Evolutionary conservation across 441 rosid genomes (phyloP).

Genomic region (Gossypium aridum): DNA sequence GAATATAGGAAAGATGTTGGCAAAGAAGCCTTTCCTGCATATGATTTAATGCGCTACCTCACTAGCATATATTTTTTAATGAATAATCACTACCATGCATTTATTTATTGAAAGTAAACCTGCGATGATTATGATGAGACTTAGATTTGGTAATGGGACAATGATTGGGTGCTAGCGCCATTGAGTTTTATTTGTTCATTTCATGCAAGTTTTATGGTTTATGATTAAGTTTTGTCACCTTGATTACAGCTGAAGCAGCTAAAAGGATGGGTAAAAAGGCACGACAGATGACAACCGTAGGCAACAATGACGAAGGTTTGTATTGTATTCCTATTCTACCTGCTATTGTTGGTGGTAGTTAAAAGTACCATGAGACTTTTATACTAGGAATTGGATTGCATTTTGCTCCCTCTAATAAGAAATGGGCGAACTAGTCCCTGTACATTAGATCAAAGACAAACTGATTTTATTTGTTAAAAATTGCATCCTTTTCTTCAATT

Average conservation of each 20-base stretch:
- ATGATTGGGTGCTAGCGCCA: not conserved
- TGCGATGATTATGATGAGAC: too few relatives aligned
- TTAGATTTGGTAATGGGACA: too few relatives aligned
- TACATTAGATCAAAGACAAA: too few relatives aligned
- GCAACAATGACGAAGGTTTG: slow-evolving; percentile 28
- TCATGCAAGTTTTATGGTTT: not conserved
- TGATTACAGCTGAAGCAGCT: slow-evolving; percentile 47
- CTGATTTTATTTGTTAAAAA: too few relatives aligned
- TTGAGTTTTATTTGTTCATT: not conserved
- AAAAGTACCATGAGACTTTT: too few relatives aligned
- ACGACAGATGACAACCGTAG: slow-evolving; percentile 17
- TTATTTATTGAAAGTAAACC: too few relatives aligned
- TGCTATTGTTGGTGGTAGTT: not conserved
- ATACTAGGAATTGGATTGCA: too few relatives aligned
- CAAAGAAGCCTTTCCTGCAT: not conserved
- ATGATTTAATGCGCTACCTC: not conserved
- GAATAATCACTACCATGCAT: not conserved
- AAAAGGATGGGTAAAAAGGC: slow-evolving; percentile 46
- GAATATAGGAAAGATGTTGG: not conserved
- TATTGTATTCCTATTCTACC: not conserved
- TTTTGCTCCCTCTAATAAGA: too few relatives aligned
- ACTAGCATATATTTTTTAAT: not conserved
- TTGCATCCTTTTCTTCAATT: too few relatives aligned
- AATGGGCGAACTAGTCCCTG: too few relatives aligned
- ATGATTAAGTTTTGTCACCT: not conserved